These are phyloP conservation scores for Phalaenopsis aphrodite DNA, from an alignment of 106 monocot genomes.

Conservation along the genomic window DNA sequence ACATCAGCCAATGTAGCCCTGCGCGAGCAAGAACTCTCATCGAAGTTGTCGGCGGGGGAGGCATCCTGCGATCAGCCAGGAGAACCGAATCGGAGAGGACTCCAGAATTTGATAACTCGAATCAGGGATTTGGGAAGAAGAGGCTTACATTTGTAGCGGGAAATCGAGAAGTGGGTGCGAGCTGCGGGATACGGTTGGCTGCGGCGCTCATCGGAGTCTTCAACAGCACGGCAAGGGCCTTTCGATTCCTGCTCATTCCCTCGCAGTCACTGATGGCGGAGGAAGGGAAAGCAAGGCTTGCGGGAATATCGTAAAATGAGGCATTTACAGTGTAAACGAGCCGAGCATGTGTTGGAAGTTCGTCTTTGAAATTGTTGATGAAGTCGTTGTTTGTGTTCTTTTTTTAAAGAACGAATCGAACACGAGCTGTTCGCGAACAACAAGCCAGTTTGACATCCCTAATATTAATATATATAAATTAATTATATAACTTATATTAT, in stretches of 20 bases:
- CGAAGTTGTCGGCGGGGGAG: neutral
- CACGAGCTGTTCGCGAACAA: too few relatives aligned
- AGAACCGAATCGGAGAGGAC: neutral
- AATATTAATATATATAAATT: too few relatives aligned
- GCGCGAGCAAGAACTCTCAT: neutral
- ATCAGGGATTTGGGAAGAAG: neutral
- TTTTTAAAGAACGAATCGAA: too few relatives aligned
- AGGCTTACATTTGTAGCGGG: neutral
- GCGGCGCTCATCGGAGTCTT: constrained; percentile 36
- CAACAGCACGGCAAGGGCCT: constrained; percentile 47
- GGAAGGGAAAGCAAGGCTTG: neutral
- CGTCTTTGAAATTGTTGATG: too few relatives aligned
- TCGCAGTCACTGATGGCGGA: neutral
- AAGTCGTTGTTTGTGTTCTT: too few relatives aligned
- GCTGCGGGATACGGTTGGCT: neutral
- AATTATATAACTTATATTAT: too few relatives aligned
- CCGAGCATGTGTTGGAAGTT: too few relatives aligned
- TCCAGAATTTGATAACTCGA: neutral
- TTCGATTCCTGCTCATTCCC: constrained; percentile 31
- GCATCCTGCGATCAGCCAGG: neutral
- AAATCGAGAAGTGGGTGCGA: neutral
- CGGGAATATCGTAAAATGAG: too few relatives aligned
- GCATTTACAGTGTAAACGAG: too few relatives aligned
- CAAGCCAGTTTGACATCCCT: too few relatives aligned
- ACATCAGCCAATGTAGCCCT: constrained; percentile 28